These are phyloP conservation scores for Eucalyptus grandis DNA, from an alignment of 345 rosid species.

Conservation along the genomic window DNA sequence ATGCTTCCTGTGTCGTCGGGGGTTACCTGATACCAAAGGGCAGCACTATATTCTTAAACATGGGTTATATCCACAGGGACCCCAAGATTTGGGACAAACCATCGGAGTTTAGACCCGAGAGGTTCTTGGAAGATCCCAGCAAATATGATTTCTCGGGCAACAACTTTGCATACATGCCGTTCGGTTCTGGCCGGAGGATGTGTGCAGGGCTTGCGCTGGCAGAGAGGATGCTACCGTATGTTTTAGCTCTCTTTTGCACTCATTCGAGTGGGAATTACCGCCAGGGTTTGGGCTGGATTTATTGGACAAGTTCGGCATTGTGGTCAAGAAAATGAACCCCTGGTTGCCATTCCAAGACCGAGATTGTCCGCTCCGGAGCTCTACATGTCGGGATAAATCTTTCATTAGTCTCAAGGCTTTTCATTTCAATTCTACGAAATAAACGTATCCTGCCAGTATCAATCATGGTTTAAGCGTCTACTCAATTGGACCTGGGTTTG, in stretches of 20 bases:
- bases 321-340: background rate
- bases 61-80: background rate
- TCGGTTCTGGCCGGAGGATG: background rate
- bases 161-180: background rate
- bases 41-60: background rate
- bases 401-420: background rate
- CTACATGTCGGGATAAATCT: background rate
- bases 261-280: background rate
- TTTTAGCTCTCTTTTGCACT: background rate
- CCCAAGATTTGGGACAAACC: background rate
- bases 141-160: background rate
- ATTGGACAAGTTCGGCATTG: background rate
- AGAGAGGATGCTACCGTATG: background rate
- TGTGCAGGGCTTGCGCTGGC: background rate
- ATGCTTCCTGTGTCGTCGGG: background rate
- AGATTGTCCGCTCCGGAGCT: background rate
- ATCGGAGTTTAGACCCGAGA: background rate
- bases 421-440: background rate
- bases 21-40: background rate
- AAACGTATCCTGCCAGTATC: background rate
- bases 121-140: background rate
- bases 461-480: background rate
- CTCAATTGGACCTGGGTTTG: background rate
- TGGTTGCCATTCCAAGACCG: background rate
- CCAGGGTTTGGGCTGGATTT: background rate